Evolutionary conservation across 345 rosid species (phyloP).

Genomic region (Corymbia maculata): DNA sequence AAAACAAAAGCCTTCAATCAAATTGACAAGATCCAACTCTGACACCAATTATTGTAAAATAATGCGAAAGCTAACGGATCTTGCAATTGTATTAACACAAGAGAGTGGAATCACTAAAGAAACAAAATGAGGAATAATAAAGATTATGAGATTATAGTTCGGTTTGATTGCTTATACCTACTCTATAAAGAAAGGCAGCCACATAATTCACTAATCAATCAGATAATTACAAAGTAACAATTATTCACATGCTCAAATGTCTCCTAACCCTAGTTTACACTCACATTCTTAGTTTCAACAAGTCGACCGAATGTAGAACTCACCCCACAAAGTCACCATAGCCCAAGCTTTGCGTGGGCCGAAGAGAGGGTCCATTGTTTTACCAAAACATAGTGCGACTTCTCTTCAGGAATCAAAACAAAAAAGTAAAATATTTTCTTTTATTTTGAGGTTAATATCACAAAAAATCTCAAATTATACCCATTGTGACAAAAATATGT

Average conservation of each 20-base stretch:
- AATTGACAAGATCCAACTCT: background rate
- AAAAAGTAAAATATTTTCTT: background rate
- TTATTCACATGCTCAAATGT: background rate
- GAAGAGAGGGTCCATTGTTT: background rate
- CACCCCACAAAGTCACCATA: background rate
- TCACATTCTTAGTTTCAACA: background rate
- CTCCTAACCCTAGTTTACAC: background rate
- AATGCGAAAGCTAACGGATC: background rate
- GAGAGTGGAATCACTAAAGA: background rate
- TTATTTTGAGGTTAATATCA: too few species aligned
- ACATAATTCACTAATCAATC: background rate
- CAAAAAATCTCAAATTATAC: background rate
- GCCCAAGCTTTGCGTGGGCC: background rate
- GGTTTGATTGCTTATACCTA: accelerated
- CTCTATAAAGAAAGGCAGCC: accelerated
- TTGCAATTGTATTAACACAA: background rate
- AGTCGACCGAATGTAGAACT: background rate
- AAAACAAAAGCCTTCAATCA: background rate
- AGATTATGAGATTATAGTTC: background rate
- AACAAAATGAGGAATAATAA: background rate
- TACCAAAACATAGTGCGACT: background rate
- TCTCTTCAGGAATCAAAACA: background rate
- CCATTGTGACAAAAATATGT: background rate
- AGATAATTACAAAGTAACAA: background rate
- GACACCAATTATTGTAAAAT: background rate